Conservation (phyloP, 2,329 filamentous ascomycete species). For the Fusarium staphyleae region DNA sequence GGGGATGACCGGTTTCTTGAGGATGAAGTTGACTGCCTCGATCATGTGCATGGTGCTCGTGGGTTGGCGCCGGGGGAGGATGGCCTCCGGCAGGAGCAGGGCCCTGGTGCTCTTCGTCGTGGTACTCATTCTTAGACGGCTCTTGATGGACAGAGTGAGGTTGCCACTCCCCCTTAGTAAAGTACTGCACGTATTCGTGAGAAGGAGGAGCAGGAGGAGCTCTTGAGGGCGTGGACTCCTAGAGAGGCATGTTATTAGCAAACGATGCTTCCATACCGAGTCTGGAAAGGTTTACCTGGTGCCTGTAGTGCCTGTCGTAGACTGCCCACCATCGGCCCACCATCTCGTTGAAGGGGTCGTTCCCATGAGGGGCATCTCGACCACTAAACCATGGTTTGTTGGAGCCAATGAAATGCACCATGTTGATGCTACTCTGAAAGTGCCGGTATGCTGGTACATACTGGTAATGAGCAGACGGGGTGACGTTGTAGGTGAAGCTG, state of each 20-base stretch:
- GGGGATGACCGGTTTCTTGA: conserved; percentile 13
- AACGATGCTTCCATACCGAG: not conserved
- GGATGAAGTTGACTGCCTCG: conserved; percentile 21
- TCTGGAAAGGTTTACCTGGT: conserved; percentile 51
- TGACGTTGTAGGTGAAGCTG: conserved; percentile 97
- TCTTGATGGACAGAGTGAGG: conserved; percentile 30
- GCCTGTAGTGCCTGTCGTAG: conserved; percentile 84
- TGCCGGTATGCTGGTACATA: conserved; percentile 95
- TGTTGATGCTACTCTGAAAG: conserved; percentile 86
- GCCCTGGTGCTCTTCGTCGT: conserved; percentile 36
- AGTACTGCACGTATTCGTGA: conserved; percentile 57
- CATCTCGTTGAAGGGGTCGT: conserved; percentile 80
- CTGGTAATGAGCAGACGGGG: conserved; percentile 95
- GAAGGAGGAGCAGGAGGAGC: conserved; percentile 6
- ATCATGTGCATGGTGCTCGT: conserved; percentile 18
- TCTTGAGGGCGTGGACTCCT: not conserved
- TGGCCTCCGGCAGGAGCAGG: conserved; percentile 20
- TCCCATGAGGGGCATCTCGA: conserved; percentile 60
- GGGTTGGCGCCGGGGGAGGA: conserved; percentile 30
- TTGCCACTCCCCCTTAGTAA: conserved; percentile 62
- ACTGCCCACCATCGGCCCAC: conserved; percentile 91
- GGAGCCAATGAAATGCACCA: conserved; percentile 93
- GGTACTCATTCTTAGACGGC: conserved; percentile 35
- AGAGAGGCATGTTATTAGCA: conserved; percentile 23
- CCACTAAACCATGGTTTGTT: conserved; percentile 87